phyloP scores from a whole-genome alignment of 2,329 filamentous ascomycete genomes.

The Amphichorda felina region DNA sequence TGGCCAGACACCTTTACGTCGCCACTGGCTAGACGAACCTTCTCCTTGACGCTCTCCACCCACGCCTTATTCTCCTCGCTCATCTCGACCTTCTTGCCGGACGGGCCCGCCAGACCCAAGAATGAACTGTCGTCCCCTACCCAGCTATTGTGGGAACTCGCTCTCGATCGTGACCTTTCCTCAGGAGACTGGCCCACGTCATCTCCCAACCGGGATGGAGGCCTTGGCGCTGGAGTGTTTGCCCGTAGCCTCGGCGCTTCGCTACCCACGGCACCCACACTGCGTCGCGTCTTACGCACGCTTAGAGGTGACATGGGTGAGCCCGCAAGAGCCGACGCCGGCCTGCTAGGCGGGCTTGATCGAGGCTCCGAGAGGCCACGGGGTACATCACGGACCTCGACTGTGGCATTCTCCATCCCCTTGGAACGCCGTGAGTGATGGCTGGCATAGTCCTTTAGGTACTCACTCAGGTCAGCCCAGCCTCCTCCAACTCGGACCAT shows the following conservation, averaged over 20 bases:
- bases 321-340: conserved; percentile 24
- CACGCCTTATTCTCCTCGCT: conserved; percentile 65
- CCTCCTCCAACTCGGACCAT: conserved; percentile 97
- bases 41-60: conserved; percentile 75
- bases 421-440: conserved; percentile 71
- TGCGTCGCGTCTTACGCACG: conserved; percentile 41
- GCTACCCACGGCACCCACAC: conserved; percentile 21
- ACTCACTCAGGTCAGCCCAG: conserved; percentile 96
- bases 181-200: conserved; percentile 29
- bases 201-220: conserved; percentile 11
- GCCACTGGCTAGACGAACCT: conserved; percentile 59
- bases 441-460: conserved; percentile 81
- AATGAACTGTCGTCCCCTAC: conserved; percentile 44
- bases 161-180: conserved; percentile 20
- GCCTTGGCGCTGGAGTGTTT: conserved; percentile 23
- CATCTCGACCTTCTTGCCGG: conserved; percentile 50
- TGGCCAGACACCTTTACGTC: conserved; percentile 27
- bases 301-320: conserved; percentile 35
- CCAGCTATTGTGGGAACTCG: conserved; percentile 45
- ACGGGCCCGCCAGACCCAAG: conserved; percentile 61
- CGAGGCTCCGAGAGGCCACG: conserved; percentile 16
- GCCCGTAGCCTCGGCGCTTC: conserved; percentile 21
- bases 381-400: conserved; percentile 45
- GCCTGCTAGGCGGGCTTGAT: conserved; percentile 28
- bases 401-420: conserved; percentile 33